phyloP scores from a whole-genome alignment of 2,329 filamentous ascomycete species.

The Nemania bipapillata region DNA sequence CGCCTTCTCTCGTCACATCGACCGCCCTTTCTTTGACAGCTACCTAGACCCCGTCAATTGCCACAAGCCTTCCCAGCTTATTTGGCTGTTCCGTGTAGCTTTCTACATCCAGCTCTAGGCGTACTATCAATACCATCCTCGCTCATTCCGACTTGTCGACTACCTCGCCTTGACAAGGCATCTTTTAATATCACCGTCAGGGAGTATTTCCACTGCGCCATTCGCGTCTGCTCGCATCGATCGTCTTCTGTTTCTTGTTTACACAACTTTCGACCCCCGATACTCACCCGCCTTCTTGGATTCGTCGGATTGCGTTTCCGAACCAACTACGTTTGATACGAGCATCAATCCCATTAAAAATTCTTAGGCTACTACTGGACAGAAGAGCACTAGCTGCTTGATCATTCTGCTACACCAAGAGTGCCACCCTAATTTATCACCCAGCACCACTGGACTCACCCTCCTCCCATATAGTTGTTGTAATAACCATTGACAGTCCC shows the following conservation, averaged over 20 bases:
- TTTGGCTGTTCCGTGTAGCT: slow-evolving; percentile 34
- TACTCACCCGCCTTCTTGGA: slow-evolving; percentile 46
- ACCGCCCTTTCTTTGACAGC: slow-evolving; percentile 28
- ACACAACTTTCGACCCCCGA: slow-evolving; percentile 46
- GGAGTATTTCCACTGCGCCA: slow-evolving; percentile 34
- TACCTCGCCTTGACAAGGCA: slow-evolving; percentile 33
- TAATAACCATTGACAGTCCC: slow-evolving; percentile 50
- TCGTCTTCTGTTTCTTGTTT: slow-evolving; percentile 50
- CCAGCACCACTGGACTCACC: slow-evolving; percentile 34
- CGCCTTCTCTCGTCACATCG: slow-evolving; percentile 26
- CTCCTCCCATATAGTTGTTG: slow-evolving; percentile 47
- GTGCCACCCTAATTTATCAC: slow-evolving; percentile 45
- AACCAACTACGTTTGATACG: slow-evolving; percentile 52
- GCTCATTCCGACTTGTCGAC: slow-evolving; percentile 46
- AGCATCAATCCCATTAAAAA: slow-evolving; percentile 43
- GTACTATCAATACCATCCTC: slow-evolving; percentile 40
- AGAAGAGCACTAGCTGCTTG: slow-evolving; percentile 44
- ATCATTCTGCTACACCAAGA: slow-evolving; percentile 36
- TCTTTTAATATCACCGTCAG: slow-evolving; percentile 46
- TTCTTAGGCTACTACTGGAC: slow-evolving; percentile 36
- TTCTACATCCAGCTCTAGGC: slow-evolving; percentile 37
- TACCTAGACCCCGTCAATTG: slow-evolving; percentile 26
- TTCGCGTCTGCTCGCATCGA: slow-evolving; percentile 41
- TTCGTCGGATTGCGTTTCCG: slow-evolving; percentile 46
- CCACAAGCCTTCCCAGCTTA: slow-evolving; percentile 21